Percentiles rank a stretch among this genome's conserved stretches.
These are phyloP conservation scores for Ascoidea asiatica DNA, from an alignment of 805 yeast genomes.

Conservation along the genomic window DNA sequence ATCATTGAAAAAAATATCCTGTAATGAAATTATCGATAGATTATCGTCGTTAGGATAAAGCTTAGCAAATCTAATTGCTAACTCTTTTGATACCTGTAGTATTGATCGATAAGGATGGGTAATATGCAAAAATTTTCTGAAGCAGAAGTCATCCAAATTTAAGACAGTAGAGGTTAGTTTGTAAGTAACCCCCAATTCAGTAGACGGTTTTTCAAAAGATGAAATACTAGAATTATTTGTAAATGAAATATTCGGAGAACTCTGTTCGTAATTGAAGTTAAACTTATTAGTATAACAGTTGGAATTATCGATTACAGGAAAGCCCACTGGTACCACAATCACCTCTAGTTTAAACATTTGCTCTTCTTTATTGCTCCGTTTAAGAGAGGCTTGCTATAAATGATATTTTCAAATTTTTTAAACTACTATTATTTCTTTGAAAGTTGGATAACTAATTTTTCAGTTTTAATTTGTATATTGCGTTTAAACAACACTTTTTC, in stretches of 20 bases:
- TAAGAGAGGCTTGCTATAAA: not conserved
- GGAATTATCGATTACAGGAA: not conserved
- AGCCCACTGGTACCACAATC: no score
- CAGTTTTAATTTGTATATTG: no score
- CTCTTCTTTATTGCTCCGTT: not conserved
- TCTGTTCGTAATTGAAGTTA: not conserved
- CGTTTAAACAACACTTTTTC: not conserved
- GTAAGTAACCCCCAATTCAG: not conserved
- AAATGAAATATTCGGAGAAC: not conserved
- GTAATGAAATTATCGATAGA: slow-evolving; percentile 23
- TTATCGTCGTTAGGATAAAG: slow-evolving; percentile 25
- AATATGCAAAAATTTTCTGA: slow-evolving; percentile 25
- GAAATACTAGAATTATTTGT: not conserved
- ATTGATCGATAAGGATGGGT: slow-evolving; percentile 18
- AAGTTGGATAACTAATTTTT: no score
- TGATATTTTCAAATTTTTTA: no score
- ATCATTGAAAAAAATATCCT: slow-evolving; percentile 26
- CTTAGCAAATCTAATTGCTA: slow-evolving; percentile 19
- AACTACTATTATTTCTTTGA: not conserved
- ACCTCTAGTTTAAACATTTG: not conserved
- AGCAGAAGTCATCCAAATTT: not conserved
- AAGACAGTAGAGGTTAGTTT: not conserved
- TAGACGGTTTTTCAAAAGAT: not conserved
- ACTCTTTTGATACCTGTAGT: slow-evolving; percentile 18
- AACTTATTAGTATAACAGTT: no score